Percentiles rank a stretch among this genome's conserved stretches.
These are phyloP conservation scores for Sarcomyxa edulis DNA, from an alignment of 768 basidiomycete genomes.

Conservation along the genomic window DNA sequence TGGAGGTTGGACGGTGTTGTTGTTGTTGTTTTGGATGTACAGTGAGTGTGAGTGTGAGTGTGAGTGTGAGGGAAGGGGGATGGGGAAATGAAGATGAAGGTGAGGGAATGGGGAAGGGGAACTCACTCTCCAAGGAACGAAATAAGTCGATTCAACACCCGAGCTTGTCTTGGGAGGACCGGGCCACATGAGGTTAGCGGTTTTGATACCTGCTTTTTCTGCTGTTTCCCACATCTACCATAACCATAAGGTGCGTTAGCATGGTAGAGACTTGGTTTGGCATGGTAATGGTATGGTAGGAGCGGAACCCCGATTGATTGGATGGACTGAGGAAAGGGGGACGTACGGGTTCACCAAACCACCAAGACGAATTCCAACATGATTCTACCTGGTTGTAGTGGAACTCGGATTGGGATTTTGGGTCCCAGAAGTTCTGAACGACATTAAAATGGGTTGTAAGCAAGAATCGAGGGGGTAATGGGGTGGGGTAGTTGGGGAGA, in stretches of 20 bases:
- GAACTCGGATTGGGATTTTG: constrained; percentile 54
- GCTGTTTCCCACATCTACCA: constrained; percentile 89
- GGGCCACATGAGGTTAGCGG: constrained; percentile 94
- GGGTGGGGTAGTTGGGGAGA: background rate
- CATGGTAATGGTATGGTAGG: no score
- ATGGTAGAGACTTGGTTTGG: no score
- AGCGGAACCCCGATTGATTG: no score
- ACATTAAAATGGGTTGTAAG: constrained; percentile 1
- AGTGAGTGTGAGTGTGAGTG: no score
- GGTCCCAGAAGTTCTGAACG: constrained; percentile 83
- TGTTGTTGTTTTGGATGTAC: no score
- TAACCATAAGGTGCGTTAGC: no score
- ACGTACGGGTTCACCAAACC: constrained; percentile 82
- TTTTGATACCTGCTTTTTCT: constrained; percentile 60
- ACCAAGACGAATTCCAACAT: constrained; percentile 71
- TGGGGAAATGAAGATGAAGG: background rate
- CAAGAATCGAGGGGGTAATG: background rate
- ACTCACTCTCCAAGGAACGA: constrained; percentile 70
- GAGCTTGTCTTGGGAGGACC: constrained; percentile 70
- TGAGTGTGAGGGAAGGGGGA: no score
- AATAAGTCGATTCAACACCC: constrained; percentile 68
- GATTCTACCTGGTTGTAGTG: constrained; percentile 61
- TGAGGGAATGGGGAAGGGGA: background rate
- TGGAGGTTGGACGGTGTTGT: no score
- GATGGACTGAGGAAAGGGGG: no score